Evolutionary conservation across 169 alveolate species (phyloP).

Genomic region (Plasmodium malariae): DNA sequence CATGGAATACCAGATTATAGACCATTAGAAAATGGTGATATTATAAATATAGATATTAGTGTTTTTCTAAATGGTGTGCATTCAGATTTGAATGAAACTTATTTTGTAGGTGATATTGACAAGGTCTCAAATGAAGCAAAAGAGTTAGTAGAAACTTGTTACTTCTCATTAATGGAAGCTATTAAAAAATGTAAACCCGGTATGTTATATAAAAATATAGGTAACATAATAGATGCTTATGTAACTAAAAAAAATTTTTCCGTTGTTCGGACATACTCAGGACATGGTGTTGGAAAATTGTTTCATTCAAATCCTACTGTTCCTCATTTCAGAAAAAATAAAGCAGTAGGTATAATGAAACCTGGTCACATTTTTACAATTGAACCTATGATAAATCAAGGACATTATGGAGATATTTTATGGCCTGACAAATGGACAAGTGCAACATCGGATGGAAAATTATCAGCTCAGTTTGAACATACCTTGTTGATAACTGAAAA

Average conservation of each 20-base stretch:
- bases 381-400: constrained; percentile 99
- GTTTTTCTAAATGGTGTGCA: constrained; percentile 96
- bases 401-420: constrained; percentile 92
- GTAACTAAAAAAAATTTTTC: constrained; percentile 87
- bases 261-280: constrained; percentile 95
- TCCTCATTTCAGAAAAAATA: constrained; percentile 98
- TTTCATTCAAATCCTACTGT: constrained; percentile 97
- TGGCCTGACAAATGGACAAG: constrained; percentile 99
- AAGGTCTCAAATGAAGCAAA: constrained; percentile 89
- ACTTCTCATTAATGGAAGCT: constrained; percentile 92
- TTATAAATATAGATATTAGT: constrained; percentile 96
- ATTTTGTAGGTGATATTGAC: constrained; percentile 95
- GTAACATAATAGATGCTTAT: constrained; percentile 91
- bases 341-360: constrained; percentile 96
- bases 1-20: constrained; percentile 99
- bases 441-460: constrained; percentile 93
- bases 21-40: constrained; percentile 96
- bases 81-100: constrained; percentile 97
- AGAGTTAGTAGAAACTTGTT: constrained; percentile 92
- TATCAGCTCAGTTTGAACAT: constrained; percentile 99
- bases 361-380: constrained; percentile 99
- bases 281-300: constrained; percentile 98
- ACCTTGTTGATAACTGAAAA: constrained; percentile 95
- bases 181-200: constrained; percentile 96
- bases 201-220: constrained; percentile 96